phyloP scores from a whole-genome alignment of 495 filamentous ascomycete species.

The Aspergillus ellipticus region DNA sequence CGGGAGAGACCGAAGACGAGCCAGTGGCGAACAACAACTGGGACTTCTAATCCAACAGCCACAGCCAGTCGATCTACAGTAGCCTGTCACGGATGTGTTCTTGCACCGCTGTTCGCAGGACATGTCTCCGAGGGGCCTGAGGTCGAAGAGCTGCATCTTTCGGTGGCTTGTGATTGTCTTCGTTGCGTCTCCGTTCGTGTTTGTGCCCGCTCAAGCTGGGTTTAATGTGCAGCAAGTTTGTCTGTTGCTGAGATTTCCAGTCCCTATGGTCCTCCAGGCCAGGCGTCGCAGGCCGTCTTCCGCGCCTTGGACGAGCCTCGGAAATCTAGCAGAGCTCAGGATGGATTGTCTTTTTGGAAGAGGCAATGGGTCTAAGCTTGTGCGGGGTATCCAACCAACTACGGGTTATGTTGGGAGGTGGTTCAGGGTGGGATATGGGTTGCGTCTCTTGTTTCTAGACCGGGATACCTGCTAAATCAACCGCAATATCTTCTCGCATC shows the following conservation, averaged over 20 bases:
- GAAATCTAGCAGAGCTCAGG: neutral
- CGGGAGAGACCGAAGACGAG: slow-evolving; percentile 1
- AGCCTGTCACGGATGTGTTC: neutral
- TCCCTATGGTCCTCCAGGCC: too few species aligned
- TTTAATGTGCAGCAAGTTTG: neutral
- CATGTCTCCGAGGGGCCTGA: neutral
- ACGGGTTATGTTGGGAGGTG: neutral
- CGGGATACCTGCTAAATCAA: neutral
- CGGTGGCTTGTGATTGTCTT: too few species aligned
- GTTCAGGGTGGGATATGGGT: neutral
- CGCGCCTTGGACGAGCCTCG: neutral
- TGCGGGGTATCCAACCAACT: neutral
- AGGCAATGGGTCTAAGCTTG: neutral
- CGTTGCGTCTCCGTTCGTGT: too few species aligned
- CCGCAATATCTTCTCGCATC: neutral
- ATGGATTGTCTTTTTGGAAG: neutral
- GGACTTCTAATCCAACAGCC: neutral
- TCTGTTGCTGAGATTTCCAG: too few species aligned
- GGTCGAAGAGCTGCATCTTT: too few species aligned
- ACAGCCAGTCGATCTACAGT: neutral
- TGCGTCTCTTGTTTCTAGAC: neutral
- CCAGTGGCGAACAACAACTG: neutral
- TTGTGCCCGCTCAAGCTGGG: neutral
- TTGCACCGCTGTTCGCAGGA: neutral
- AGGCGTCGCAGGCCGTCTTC: neutral